phyloP scores from a whole-genome alignment of 495 filamentous ascomycete genomes.

The Tuber calosporum region DNA sequence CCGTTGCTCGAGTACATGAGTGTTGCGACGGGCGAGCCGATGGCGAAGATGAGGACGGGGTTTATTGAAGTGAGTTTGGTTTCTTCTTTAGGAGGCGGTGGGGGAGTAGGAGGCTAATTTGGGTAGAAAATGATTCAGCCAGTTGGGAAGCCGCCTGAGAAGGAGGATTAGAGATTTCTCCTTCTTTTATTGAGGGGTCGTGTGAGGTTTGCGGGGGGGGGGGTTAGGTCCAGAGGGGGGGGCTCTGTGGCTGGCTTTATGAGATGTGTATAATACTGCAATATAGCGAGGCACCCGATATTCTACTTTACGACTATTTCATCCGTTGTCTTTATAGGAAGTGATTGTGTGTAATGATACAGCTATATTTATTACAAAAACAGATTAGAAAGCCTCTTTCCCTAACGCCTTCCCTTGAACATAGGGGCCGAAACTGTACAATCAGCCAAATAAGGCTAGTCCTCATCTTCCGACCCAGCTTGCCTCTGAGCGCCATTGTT shows the following conservation, averaged over 20 bases:
- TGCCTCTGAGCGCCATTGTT: neutral
- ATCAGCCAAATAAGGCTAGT: neutral
- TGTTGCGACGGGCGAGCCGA: slow-evolving; percentile 76
- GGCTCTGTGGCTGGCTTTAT: neutral
- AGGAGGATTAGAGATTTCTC: slow-evolving; percentile 45
- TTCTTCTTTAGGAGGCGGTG: neutral
- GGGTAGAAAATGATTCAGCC: slow-evolving; percentile 80
- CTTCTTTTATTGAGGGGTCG: neutral
- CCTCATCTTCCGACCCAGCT: neutral
- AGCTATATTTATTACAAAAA: neutral
- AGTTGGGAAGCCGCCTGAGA: slow-evolving; percentile 71
- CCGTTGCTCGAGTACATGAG: slow-evolving; percentile 81
- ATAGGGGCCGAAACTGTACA: neutral
- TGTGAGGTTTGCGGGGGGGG: neutral
- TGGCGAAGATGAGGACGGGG: slow-evolving; percentile 67
- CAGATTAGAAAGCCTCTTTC: neutral
- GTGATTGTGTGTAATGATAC: neutral
- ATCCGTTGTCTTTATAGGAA: neutral
- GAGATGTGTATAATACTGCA: neutral
- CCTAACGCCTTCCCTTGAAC: neutral
- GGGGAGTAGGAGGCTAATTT: neutral
- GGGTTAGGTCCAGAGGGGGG: neutral
- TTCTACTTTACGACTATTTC: neutral
- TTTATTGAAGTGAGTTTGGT: slow-evolving; percentile 59
- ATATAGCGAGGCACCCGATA: neutral